These are phyloP conservation scores for Pterulicium gracile DNA, from an alignment of 1,284 basidiomycete species.

Conservation along the genomic window DNA sequence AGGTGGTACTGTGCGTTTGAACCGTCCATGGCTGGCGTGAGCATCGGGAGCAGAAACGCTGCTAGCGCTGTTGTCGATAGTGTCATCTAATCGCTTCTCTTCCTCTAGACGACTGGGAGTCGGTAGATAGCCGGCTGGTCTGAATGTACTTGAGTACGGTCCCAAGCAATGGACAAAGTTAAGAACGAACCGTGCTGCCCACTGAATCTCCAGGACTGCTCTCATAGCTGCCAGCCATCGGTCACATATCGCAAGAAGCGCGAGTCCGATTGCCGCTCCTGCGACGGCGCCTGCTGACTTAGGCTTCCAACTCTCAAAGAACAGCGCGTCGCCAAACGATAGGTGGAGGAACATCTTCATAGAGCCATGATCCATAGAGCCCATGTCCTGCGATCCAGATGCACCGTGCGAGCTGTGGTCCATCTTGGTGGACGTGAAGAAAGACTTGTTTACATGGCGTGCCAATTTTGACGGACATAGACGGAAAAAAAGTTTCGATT, in stretches of 20 bases:
- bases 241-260: slow-evolving; percentile 57
- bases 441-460: too few species aligned
- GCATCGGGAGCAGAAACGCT: too few species aligned
- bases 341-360: slow-evolving; percentile 66
- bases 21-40: too few species aligned
- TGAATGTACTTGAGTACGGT: background rate
- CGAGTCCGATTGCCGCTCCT: slow-evolving; percentile 64
- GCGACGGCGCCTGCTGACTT: slow-evolving; percentile 54
- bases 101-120: too few species aligned
- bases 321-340: slow-evolving; percentile 46
- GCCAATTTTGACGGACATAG: too few species aligned
- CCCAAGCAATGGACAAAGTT: background rate
- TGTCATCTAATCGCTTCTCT: too few species aligned
- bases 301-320: slow-evolving; percentile 63
- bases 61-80: too few species aligned
- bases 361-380: slow-evolving; percentile 14
- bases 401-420: too few species aligned
- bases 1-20: too few species aligned
- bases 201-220: slow-evolving; percentile 38
- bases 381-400: slow-evolving; percentile 11
- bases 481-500: too few species aligned
- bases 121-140: too few species aligned
- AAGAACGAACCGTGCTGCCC: slow-evolving; percentile 41
- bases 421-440: too few species aligned
- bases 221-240: slow-evolving; percentile 52